phyloP scores from a whole-genome alignment of 176 grass and related monocot species.

The Avena eriantha region DNA sequence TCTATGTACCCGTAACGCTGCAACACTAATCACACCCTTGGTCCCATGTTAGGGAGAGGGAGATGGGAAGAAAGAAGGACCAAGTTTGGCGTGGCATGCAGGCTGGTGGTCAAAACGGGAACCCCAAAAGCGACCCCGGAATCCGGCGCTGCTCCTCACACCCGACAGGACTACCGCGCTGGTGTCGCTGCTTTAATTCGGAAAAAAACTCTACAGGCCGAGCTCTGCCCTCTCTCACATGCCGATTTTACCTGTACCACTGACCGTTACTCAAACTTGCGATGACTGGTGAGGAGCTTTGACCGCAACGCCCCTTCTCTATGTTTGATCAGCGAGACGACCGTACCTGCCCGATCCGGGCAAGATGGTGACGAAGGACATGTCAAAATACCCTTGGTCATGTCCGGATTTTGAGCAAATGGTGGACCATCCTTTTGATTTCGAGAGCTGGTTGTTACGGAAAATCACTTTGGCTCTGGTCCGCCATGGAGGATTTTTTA shows the following conservation, averaged over 20 bases:
- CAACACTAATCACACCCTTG: not conserved
- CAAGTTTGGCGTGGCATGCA: not conserved
- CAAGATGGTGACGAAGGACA: not conserved
- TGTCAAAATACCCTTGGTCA: not conserved
- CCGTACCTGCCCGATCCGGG: not conserved
- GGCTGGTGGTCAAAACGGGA: not conserved
- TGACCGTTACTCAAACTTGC: not conserved
- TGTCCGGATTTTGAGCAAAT: conserved; percentile 1
- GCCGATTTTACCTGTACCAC: conserved; percentile 1
- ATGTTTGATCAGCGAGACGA: not conserved
- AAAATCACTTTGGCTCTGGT: too few relatives aligned
- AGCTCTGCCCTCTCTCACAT: not conserved
- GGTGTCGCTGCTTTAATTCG: not conserved
- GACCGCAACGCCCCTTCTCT: not conserved
- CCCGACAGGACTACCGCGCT: not conserved
- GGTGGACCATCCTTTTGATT: not conserved
- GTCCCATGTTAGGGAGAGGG: not conserved
- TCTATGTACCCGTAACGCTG: not conserved
- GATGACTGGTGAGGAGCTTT: not conserved
- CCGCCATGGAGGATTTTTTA: too few relatives aligned
- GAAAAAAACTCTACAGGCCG: not conserved
- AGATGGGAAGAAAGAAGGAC: not conserved
- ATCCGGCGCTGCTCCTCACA: not conserved
- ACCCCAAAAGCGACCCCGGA: not conserved
- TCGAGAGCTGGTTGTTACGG: too few relatives aligned